Percentiles rank a stretch among this genome's conserved stretches.
phyloP scores from a whole-genome alignment of 495 filamentous ascomycete genomes.

The Staphylotrichum longicolle region DNA sequence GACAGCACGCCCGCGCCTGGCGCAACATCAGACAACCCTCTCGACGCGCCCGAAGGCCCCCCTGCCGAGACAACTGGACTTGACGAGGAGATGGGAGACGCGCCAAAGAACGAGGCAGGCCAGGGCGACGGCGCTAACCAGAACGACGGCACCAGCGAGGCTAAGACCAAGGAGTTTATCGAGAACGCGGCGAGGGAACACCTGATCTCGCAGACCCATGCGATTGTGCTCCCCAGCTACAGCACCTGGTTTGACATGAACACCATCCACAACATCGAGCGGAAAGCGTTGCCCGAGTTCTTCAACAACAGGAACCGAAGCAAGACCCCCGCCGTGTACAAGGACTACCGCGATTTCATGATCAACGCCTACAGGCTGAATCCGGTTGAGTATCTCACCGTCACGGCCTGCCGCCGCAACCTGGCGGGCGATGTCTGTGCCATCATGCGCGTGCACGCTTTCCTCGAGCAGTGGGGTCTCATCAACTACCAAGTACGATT shows the following conservation, averaged over 20 bases:
- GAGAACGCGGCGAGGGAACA: conserved; percentile 86
- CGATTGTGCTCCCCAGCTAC: conserved; percentile 94
- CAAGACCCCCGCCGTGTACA: conserved; percentile 96
- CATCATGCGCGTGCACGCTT: conserved; percentile 97
- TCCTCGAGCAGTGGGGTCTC: conserved; percentile 98
- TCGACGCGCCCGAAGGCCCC: conserved; percentile 80
- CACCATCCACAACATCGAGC: conserved; percentile 79
- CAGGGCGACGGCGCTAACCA: conserved; percentile 45
- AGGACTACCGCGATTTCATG: conserved; percentile 99
- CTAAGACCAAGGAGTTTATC: conserved; percentile 70
- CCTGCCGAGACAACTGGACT: conserved; percentile 64
- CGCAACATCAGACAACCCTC: conserved; percentile 70
- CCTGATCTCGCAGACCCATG: conserved; percentile 85
- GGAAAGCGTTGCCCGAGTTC: conserved; percentile 90
- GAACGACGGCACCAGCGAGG: conserved; percentile 40
- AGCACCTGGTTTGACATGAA: conserved; percentile 99
- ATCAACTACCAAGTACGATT: conserved; percentile 90
- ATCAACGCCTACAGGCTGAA: conserved; percentile 97
- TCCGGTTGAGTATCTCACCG: conserved; percentile 91
- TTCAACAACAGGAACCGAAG: conserved; percentile 97
- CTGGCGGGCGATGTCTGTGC: conserved; percentile 96
- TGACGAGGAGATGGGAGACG: conserved; percentile 86
- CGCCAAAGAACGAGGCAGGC: conserved; percentile 55
- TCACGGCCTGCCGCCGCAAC: conserved; percentile 95
- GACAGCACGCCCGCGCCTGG: conserved; percentile 52